phyloP scores from a whole-genome alignment of 2,329 filamentous ascomycete genomes.

The Fusarium nelsonii region DNA sequence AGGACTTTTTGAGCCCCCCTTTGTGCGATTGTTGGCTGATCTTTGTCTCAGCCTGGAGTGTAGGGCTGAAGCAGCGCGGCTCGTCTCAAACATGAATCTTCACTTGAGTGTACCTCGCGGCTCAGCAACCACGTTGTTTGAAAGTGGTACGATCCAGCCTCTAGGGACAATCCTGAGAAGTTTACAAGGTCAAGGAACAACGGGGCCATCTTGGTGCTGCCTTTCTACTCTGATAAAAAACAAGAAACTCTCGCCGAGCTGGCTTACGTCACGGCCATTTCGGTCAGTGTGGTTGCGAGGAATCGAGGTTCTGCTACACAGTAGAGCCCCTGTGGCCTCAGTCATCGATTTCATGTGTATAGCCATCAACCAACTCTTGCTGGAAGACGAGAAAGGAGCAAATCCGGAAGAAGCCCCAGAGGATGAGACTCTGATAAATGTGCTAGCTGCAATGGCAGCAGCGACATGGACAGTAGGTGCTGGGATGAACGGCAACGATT shows the following conservation, averaged over 20 bases:
- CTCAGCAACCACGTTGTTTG: conserved; percentile 28
- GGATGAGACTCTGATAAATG: conserved; percentile 48
- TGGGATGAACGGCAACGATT: conserved; percentile 3
- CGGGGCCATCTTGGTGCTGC: conserved; percentile 41
- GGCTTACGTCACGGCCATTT: conserved; percentile 46
- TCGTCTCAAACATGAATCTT: conserved; percentile 39
- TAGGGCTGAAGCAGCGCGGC: conserved; percentile 47
- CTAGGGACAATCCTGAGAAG: conserved; percentile 38
- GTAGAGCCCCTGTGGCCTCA: conserved; percentile 37
- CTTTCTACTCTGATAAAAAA: conserved; percentile 40
- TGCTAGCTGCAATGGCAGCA: conserved; percentile 50
- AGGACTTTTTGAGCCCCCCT: conserved; percentile 49
- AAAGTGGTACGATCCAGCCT: conserved; percentile 39
- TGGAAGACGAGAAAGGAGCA: conserved; percentile 11
- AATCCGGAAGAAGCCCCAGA: conserved; percentile 16
- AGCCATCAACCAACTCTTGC: conserved; percentile 43
- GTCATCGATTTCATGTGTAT: conserved; percentile 43
- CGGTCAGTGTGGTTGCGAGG: conserved; percentile 45
- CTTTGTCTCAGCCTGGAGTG: conserved; percentile 49
- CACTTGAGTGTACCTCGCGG: conserved; percentile 35
- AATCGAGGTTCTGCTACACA: conserved; percentile 46
- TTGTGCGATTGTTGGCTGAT: conserved; percentile 47
- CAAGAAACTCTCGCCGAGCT: conserved; percentile 40
- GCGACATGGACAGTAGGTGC: conserved; percentile 40
- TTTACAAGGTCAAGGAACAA: conserved; percentile 9